phyloP scores from a whole-genome alignment of 1,139 yeast genomes.

The Taphrina sp. region DNA sequence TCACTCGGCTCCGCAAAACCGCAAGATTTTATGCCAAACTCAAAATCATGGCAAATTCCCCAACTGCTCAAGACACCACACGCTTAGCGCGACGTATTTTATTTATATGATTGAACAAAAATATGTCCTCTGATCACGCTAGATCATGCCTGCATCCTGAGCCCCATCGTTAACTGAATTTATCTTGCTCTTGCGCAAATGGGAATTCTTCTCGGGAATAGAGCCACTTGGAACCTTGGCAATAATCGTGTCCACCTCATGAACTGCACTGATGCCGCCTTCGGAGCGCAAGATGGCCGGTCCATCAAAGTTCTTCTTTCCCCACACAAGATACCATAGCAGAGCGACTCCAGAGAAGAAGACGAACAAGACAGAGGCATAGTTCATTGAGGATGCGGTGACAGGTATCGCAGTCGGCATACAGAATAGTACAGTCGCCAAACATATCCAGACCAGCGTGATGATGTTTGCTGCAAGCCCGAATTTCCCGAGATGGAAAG shows the following conservation, averaged over 20 bases:
- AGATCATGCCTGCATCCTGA: no score
- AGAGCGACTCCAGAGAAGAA: conserved; percentile 7
- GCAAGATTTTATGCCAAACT: no score
- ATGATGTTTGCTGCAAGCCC: conserved; percentile 16
- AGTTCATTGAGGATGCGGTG: conserved; percentile 26
- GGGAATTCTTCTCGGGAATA: no score
- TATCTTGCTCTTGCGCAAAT: no score
- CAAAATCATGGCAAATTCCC: no score
- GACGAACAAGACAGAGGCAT: conserved; percentile 30
- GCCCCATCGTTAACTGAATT: no score
- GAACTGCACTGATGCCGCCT: neutral
- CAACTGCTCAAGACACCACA: no score
- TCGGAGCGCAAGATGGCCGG: conserved; percentile 22
- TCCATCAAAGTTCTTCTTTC: conserved; percentile 22
- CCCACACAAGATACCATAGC: conserved; percentile 29
- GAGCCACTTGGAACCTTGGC: neutral
- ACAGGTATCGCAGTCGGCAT: conserved; percentile 30
- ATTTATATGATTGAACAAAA: no score
- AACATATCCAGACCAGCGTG: conserved; percentile 26
- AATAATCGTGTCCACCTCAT: neutral
- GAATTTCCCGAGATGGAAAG: conserved; percentile 28
- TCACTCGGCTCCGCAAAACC: no score
- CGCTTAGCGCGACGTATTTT: no score
- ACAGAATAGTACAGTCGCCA: conserved; percentile 29
- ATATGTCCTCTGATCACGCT: no score